Evolutionary conservation across 129 eudicot genomes (phyloP).

Genomic region (Chrysanthemum makinoi): DNA sequence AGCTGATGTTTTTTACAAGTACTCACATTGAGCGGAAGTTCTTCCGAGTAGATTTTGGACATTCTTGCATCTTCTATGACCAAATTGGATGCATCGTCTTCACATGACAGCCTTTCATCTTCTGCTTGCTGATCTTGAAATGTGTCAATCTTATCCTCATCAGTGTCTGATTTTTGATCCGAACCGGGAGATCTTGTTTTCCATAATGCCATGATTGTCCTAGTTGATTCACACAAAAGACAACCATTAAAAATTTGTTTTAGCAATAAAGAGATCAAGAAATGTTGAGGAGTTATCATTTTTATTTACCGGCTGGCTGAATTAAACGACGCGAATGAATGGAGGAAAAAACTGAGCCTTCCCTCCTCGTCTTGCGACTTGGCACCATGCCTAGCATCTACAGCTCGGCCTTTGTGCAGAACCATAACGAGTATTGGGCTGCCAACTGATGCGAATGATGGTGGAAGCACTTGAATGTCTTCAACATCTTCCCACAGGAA

Average conservation of each 20-base stretch:
- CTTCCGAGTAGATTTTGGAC: constrained; percentile 60
- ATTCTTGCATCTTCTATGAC: constrained; percentile 53
- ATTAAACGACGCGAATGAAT: constrained; percentile 76
- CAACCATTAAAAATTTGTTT: not conserved
- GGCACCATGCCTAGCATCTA: constrained; percentile 87
- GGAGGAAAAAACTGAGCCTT: constrained; percentile 70
- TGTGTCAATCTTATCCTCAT: constrained; percentile 45
- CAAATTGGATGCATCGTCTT: constrained; percentile 43
- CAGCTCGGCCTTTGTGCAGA: constrained; percentile 71
- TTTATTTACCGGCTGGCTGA: constrained; percentile 67
- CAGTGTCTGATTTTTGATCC: constrained; percentile 44
- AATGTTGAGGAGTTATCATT: not conserved
- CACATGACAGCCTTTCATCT: constrained; percentile 40
- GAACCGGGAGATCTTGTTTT: constrained; percentile 57
- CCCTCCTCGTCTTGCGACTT: constrained; percentile 81
- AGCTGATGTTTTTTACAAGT: not conserved
- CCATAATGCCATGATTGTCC: constrained; percentile 92
- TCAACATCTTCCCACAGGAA: constrained; percentile 94
- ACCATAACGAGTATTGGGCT: constrained; percentile 79
- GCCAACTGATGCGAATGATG: constrained; percentile 75
- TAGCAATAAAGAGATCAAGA: not conserved
- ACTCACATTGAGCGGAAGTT: constrained; percentile 68
- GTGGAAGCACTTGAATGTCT: constrained; percentile 75
- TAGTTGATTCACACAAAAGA: constrained; percentile 15
- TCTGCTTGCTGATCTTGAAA: constrained; percentile 46